Evolutionary conservation across 371 early-diverging fungal genomes (phyloP).

Genomic region (Mortierella sp.): DNA sequence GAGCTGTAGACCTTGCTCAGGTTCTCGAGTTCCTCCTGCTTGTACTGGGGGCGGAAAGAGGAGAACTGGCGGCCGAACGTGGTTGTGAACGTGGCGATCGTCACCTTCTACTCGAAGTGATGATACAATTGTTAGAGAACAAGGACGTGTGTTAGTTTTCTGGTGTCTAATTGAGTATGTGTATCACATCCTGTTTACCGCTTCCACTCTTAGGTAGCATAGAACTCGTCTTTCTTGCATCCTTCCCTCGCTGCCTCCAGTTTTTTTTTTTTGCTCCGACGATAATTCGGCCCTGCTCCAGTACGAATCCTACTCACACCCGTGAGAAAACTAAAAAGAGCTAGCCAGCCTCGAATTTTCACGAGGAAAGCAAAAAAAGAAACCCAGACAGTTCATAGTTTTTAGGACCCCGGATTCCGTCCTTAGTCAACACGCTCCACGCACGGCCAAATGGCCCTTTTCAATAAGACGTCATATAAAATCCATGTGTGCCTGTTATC

Average conservation of each 20-base stretch:
- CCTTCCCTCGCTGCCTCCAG: background rate
- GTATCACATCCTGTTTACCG: too few relatives aligned
- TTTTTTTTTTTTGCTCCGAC: slow-evolving; percentile 3
- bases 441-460: background rate
- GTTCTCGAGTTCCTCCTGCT: slow-evolving; percentile 32
- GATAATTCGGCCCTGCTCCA: background rate
- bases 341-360: background rate
- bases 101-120: slow-evolving; percentile 23
- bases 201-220: too few relatives aligned
- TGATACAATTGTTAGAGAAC: too few relatives aligned
- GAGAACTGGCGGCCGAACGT: slow-evolving; percentile 49
- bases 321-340: background rate
- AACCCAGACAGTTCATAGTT: background rate
- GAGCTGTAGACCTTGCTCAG: slow-evolving; percentile 42
- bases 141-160: background rate
- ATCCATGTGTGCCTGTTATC: background rate
- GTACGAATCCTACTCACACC: background rate
- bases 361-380: background rate
- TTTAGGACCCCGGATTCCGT: background rate
- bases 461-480: background rate
- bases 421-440: background rate
- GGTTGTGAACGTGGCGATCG: slow-evolving; percentile 41
- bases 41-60: slow-evolving; percentile 34
- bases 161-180: background rate
- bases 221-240: background rate